Base-by-base conservation (phyloP, 257 asterid genomes). In the Nicotiana paniculata region DNA sequence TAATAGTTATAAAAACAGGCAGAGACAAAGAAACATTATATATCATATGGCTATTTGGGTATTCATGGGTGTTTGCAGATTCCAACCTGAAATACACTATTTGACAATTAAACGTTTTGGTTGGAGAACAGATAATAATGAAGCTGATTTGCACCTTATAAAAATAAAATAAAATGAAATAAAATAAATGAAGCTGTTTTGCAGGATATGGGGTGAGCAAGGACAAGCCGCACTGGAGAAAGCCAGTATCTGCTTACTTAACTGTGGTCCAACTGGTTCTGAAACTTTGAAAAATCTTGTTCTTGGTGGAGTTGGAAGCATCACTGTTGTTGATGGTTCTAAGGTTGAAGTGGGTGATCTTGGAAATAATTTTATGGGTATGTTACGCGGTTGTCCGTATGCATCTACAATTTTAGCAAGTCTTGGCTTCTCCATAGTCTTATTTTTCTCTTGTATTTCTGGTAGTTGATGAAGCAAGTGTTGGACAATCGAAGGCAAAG, bases 151-250 rank as follows among this genome's bases (percentile, higher is more conserved):
- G 86, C 88, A 94, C 48, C 46, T 39, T 39, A 39, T 6, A 39
- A 39, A 39, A 39, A 39, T 39, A 39, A 39, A 39, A 39, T 39
- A 39, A 39, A 26, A 24, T 74, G 85, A 21, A 21, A 21, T 21
- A 21, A 21, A 21, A 21, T 21, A 21, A 21, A 54, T 21, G 30
- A 2, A 43, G 17, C 37, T 82, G 5, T 80, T 72, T 83, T 89
- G 85, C 88, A 94, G 98, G 89, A 96, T 96, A 82, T 96, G 99
- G 99, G 98, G 99, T n/a, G 99, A 96, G 88, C 98, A 94, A 87
- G 99, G 99, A 80, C 99, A 96, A 86, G 90, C 94, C 81, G 97
- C 98, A 12, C 95, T 96, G 54, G 99, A 96, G 91, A 96, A 92
- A 90, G 89, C 99, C 48, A 94, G 98, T 89, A 89, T 96, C 68